A percentile compares a stretch with the other conserved stretches of the same genome.
Conservation (phyloP, 768 basidiomycete genomes). For the Russula vinacea region DNA sequence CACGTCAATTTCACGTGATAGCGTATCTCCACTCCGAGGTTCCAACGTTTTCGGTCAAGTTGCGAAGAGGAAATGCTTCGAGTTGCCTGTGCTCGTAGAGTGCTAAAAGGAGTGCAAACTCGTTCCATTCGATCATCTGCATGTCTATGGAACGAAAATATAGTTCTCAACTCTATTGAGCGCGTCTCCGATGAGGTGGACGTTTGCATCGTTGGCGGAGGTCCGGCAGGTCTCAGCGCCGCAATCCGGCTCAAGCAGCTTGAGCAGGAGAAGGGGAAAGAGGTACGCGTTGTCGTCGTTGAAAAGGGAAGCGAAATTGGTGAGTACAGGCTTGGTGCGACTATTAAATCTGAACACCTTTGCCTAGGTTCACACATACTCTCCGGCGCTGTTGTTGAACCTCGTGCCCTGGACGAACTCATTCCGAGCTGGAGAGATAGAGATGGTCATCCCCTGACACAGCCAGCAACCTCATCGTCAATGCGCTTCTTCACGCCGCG, state of each 20-base stretch:
- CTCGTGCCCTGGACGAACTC: slow-evolving; percentile 85
- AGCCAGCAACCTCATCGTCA: slow-evolving; percentile 67
- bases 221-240: slow-evolving; percentile 93
- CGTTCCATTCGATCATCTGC: slow-evolving; percentile 34
- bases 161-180: slow-evolving; percentile 64
- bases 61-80: slow-evolving; percentile 21
- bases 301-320: slow-evolving; percentile 95
- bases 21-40: not conserved
- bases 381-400: slow-evolving; percentile 93
- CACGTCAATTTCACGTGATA: slow-evolving; percentile 21
- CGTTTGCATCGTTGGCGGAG: slow-evolving; percentile 95
- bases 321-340: slow-evolving; percentile 40
- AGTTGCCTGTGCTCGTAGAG: slow-evolving; percentile 9
- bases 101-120: slow-evolving; percentile 7
- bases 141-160: slow-evolving; percentile 37
- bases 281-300: slow-evolving; percentile 87
- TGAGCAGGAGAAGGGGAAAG: slow-evolving; percentile 70
- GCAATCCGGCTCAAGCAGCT: slow-evolving; percentile 95
- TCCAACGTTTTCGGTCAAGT: not conserved
- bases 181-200: slow-evolving; percentile 90
- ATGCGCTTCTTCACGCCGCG: slow-evolving; percentile 85
- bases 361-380: slow-evolving; percentile 83
- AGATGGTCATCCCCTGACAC: slow-evolving; percentile 71
- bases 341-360: not conserved
- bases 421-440: slow-evolving; percentile 77